These are phyloP conservation scores for Fusarium sulawesiense DNA, from an alignment of 2,329 filamentous ascomycete genomes.

Conservation along the genomic window DNA sequence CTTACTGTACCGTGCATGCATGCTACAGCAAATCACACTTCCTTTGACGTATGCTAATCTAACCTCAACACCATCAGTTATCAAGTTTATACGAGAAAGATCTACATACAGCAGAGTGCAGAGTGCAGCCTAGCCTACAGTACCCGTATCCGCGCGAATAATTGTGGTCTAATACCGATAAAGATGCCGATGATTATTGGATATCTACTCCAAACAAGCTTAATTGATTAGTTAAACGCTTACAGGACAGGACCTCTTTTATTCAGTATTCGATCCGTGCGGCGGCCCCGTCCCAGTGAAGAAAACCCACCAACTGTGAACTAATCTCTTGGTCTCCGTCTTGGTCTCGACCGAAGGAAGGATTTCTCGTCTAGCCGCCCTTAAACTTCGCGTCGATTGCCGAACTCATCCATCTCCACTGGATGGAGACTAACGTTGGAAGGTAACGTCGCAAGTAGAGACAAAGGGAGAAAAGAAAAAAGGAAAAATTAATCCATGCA, in stretches of 20 bases:
- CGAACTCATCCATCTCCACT: constrained; percentile 14
- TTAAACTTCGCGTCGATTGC: constrained; percentile 21
- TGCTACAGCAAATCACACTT: not conserved
- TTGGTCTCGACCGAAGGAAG: not conserved
- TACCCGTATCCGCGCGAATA: not conserved
- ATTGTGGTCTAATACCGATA: not conserved
- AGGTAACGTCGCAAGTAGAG: not conserved
- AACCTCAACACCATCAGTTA: constrained; percentile 16
- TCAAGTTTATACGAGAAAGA: not conserved
- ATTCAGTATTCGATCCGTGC: not conserved
- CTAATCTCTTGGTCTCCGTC: not conserved
- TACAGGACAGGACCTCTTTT: not conserved
- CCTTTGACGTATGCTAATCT: constrained; percentile 19
- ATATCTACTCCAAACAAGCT: not conserved
- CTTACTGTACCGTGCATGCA: constrained; percentile 2
- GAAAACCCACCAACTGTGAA: constrained; percentile 7
- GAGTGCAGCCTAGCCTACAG: not conserved
- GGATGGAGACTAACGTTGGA: not conserved
- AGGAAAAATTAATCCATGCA: not conserved
- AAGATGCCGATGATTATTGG: not conserved
- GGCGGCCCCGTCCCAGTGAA: not conserved
- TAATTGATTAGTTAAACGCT: not conserved
- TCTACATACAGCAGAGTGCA: not conserved
- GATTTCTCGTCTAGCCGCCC: not conserved
- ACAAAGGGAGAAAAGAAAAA: not conserved